These are phyloP conservation scores for Amaranthus hypochondriacus DNA, from an alignment of 148 eudicot species.

Conservation along the genomic window DNA sequence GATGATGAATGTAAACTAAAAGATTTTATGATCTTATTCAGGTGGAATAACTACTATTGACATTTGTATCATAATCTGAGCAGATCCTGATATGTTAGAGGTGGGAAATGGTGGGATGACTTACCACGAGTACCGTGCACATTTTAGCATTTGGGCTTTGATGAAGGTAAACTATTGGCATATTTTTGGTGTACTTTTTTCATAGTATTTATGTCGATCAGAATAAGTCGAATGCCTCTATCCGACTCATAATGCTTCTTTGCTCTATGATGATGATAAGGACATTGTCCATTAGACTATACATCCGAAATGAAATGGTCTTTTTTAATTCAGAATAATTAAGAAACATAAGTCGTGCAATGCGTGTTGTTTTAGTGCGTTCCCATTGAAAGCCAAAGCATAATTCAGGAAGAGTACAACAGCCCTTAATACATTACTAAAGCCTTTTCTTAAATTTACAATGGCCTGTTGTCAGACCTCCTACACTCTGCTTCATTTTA, in stretches of 20 bases:
- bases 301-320: not conserved
- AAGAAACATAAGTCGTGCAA: not conserved
- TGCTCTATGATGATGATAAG: not conserved
- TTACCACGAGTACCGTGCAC: constrained; percentile 71
- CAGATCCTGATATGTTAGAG: constrained; percentile 99
- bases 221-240: not conserved
- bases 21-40: constrained; percentile 2
- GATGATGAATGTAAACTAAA: constrained; percentile 15
- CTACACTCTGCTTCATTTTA: too few relatives aligned
- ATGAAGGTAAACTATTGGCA: constrained; percentile 55
- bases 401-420: not conserved
- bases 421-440: not conserved
- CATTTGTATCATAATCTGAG: not conserved
- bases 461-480: too few relatives aligned
- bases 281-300: not conserved
- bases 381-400: not conserved
- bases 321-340: not conserved
- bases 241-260: not conserved
- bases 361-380: not conserved
- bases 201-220: not conserved
- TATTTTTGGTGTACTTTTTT: not conserved
- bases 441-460: too few relatives aligned
- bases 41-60: constrained; percentile 9
- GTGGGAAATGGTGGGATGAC: constrained; percentile 98
- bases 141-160: constrained; percentile 97